Percentiles rank a stretch among this genome's conserved stretches.
Evolutionary conservation across 1,139 yeast genomes (phyloP).

Genomic region (Yamadazyma blattariae): DNA sequence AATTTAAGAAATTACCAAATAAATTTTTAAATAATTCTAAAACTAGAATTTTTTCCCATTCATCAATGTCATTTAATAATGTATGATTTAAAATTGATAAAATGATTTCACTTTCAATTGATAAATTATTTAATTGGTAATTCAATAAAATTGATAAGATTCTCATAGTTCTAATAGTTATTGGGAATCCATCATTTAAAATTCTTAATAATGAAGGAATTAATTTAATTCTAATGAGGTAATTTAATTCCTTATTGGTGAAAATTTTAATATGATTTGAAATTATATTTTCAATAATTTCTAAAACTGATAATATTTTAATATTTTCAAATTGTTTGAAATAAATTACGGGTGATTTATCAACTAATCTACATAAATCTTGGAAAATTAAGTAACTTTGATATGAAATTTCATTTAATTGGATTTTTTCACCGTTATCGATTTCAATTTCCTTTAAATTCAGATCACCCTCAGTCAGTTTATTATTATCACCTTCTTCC

Average conservation of each 20-base stretch:
- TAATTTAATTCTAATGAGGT: conserved; percentile 60
- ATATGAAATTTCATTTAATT: conserved; percentile 30
- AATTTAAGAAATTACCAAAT: conserved; percentile 52
- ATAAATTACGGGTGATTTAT: conserved; percentile 52
- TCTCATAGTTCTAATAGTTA: conserved; percentile 71
- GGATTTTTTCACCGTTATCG: not conserved
- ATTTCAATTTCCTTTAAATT: conserved; percentile 2
- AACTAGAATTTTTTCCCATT: conserved; percentile 72
- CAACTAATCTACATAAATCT: conserved; percentile 71
- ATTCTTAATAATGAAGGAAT: conserved; percentile 74
- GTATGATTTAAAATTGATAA: conserved; percentile 71
- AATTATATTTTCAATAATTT: conserved; percentile 69
- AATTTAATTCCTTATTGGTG: conserved; percentile 63
- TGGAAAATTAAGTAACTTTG: conserved; percentile 70
- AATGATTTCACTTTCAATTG: conserved; percentile 78
- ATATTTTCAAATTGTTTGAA: conserved; percentile 47
- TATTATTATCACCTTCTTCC: too few relatives aligned
- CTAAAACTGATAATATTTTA: conserved; percentile 71
- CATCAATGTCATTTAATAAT: conserved; percentile 28
- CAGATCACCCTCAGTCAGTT: too few relatives aligned
- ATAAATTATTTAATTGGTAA: conserved; percentile 58
- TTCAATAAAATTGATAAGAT: conserved; percentile 60
- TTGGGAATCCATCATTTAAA: conserved; percentile 61
- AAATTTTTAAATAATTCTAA: conserved; percentile 68
- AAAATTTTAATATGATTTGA: conserved; percentile 57